Evolutionary conservation across 306 rosid genomes (phyloP), one percentile per base, ranked within the genome.

Genomic region (Pterocarpus macrocarpus): DNA sequence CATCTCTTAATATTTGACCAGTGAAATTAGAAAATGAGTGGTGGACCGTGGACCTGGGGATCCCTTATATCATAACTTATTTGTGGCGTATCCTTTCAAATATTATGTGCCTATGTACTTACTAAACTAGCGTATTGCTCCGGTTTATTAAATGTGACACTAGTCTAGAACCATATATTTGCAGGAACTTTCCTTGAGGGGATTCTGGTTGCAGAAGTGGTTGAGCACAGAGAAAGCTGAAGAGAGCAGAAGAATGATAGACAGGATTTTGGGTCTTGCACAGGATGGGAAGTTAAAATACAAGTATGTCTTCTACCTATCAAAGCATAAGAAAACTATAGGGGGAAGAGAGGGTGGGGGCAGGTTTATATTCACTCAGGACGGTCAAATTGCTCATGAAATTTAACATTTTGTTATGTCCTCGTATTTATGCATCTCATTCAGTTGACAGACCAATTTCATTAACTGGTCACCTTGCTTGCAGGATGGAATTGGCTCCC

Each of bases 161-260:
- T 61, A 45, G 43, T 63, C 32, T 74, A 10, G 61, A 62, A 53
- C 4, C 44, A 56, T 68, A 43, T 55, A 65, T 74, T 81, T 72
- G 81, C 93, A 95, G 99, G 94, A 95, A 12, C 85, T 95, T 84
- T 92, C 97, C 70, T 85, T 95, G 80, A 89, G 92, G 90, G 97
- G 99, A 71, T 93, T 95, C 85, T 95, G 97, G 99, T 81, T 95
- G 82, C 97, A 93, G 88, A 93, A 80, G 73, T 93, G 94, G 92
- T 53, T 93, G 89, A 73, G 86, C 83, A 64, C 86, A 66, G 97
- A 93, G 50, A 89, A 86, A 76, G 93, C 93, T 33, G 81, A 64
- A 55, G 90, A 93, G 81, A 87, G 97, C 83, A 84, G 97, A 82
- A 75, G 72, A 81, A 80, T 90, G 95, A 87, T 95, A 75, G 97